Evolutionary conservation across 73 alveolate species (phyloP).

Genomic region (Blepharisma stoltei): DNA sequence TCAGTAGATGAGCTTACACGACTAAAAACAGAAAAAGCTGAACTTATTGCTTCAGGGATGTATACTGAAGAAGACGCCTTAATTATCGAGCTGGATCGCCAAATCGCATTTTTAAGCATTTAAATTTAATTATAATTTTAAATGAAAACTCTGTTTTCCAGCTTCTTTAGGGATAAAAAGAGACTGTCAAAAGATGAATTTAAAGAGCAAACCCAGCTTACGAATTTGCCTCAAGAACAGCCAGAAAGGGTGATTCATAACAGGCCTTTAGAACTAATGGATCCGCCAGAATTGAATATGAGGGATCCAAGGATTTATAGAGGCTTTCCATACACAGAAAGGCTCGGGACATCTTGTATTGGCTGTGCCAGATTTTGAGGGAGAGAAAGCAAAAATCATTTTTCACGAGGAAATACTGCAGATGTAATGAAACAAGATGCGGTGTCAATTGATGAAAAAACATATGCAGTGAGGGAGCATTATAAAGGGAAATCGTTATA

Average conservation of each 20-base stretch:
- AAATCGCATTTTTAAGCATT: slow-evolving; percentile 39
- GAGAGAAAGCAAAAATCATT: not conserved
- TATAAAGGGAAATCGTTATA: slow-evolving; percentile 35
- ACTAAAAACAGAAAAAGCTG: slow-evolving; percentile 71
- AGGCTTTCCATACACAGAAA: slow-evolving; percentile 23
- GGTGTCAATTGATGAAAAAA: not conserved
- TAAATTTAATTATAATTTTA: not conserved
- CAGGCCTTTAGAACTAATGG: too few species aligned
- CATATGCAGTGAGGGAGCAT: not conserved
- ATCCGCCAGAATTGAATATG: not conserved
- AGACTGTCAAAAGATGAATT: too few species aligned
- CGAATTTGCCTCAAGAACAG: too few species aligned
- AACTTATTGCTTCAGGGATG: slow-evolving; percentile 67
- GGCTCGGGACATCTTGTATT: slow-evolving; percentile 3
- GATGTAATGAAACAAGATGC: slow-evolving; percentile 8
- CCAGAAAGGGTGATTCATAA: too few species aligned
- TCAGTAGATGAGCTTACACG: slow-evolving; percentile 55
- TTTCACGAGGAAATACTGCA: not conserved
- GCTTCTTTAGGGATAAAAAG: too few species aligned
- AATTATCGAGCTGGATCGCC: slow-evolving; percentile 67
- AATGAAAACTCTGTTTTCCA: too few species aligned
- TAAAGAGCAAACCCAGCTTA: too few species aligned
- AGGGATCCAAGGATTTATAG: not conserved
- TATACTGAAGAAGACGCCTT: slow-evolving; percentile 78
- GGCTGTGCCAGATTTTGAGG: slow-evolving; percentile 21